Base-by-base conservation (phyloP, 2,329 filamentous ascomycete genomes). In the Penicillium sp. region DNA sequence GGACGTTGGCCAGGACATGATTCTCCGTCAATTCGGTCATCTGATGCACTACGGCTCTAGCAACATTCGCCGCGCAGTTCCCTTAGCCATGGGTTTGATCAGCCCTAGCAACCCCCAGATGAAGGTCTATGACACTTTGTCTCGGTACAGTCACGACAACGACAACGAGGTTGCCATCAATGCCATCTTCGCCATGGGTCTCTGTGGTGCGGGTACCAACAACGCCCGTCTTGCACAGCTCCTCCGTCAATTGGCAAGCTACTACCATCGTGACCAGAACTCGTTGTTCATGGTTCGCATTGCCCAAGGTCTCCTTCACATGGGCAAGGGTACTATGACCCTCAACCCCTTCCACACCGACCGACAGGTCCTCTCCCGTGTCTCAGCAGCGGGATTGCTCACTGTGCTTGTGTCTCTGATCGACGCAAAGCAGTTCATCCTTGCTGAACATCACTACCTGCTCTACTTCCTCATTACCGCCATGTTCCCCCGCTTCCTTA, bases 281-380 rank as follows among this genome's bases (percentile, higher is more conserved):
- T 90, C 94, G 0, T 80, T 99, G 7, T 99, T 99, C 80, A 99
- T 99, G 94, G 94, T 99, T 24, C 90, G 94, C 69, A 97, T 99
- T 66, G 94, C 94, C 4, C 94, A 99, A 73, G 94, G 95, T 77
- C 84, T 99, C 43, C 77, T 99, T 62, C 95, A 99, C 80, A 97
- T 97, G 92, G 95, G 95, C 78, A 99, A 99, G 81, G 94, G 95
- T 64, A 97, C 94, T 3, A 84, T 99, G 70, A 90, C 92, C 3
- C 83, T 97, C 68, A 97, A 90, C 75, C 94, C 94, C n/a, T 99
- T 99, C 88, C 94, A 99, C 80, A 97, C 93, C 16, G 95, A 99
- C 72, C 89, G 95, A 54, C 92, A 96, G 75, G 90, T 99, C 22
- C 84, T 99, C 51, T 99, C 94, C 3, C 86, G 90, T 58, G 95